Base-by-base conservation (phyloP, 2,329 filamentous ascomycete species). In the Raffaelea deltoideospora region DNA sequence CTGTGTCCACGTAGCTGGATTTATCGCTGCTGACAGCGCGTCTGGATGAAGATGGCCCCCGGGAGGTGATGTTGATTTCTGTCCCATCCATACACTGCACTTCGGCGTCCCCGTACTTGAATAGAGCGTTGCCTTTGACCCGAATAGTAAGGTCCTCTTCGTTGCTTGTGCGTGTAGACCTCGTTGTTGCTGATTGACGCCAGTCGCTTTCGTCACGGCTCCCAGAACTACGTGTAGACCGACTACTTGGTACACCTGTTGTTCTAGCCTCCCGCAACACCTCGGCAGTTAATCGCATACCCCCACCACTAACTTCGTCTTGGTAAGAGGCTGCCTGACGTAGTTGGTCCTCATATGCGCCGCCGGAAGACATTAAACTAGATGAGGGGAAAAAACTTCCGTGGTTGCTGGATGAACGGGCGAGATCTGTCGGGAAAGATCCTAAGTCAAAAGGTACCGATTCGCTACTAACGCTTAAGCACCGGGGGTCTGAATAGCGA, bases 151-250 rank as follows among this genome's bases (percentile, higher is more conserved):
- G 59, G 42, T 76, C 70, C 27, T 76, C 70, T 37, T 70, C 65
- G 35, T 65, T 62, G 39, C 61, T 66, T 14, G 67, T 70, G 24
- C 67, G 59, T 4, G 72, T 78, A 10, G 73, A 71, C 29, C 69
- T 64, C 11, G 73, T 77, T 0, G 72, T 73, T 21, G 69, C 69
- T 37, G 72, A 76, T 43, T 69, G 67, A 44, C 64, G 65, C 52
- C 67, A 75, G 38, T 76, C 73, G 53, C 72, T 77, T 39, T 77
- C 72, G 46, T 77, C 74, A 31, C 63, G 71, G 49, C 73, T 77
- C 18, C 53, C 64, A 43, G 64, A 74, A 59, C 67, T 76, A 43
- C 65, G 65, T 36, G 64, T 76, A 28, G 67, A 74, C 19, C 64
- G 64, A 48, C 66, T 72, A 57, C 64, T 72, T 18, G 58, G 54